These are phyloP conservation scores for Metschnikowia vanudenii DNA, from an alignment of 805 yeast species.

Conservation along the genomic window DNA sequence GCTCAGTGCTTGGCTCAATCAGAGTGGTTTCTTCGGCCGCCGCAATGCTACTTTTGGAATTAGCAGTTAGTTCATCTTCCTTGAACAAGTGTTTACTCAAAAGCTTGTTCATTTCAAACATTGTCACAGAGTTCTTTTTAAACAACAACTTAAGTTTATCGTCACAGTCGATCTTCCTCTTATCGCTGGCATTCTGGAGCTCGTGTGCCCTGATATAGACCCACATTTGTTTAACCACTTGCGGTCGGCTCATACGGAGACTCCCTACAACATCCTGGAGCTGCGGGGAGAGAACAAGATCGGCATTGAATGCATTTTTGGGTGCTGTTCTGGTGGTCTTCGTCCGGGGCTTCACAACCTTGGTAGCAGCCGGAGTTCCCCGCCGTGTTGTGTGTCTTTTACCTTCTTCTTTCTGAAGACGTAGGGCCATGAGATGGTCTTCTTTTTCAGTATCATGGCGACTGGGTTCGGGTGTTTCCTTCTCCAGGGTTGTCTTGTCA, in stretches of 20 bases:
- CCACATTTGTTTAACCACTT: constrained; percentile 71
- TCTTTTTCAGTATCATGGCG: constrained; percentile 34
- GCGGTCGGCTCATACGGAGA: constrained; percentile 56
- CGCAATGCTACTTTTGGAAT: not conserved
- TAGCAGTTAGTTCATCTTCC: constrained; percentile 13
- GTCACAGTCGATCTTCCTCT: constrained; percentile 64
- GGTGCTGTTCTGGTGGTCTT: constrained; percentile 17
- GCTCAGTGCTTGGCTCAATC: no score
- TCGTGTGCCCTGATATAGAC: constrained; percentile 59
- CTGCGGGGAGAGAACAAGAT: constrained; percentile 48
- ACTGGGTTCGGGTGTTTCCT: constrained; percentile 18
- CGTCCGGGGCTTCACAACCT: constrained; percentile 16
- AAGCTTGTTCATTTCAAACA: constrained; percentile 59
- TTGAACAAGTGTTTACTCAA: constrained; percentile 48
- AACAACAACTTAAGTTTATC: constrained; percentile 55
- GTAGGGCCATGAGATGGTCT: constrained; percentile 53
- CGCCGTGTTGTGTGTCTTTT: constrained; percentile 15
- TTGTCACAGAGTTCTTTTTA: constrained; percentile 53
- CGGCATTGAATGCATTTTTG: constrained; percentile 42
- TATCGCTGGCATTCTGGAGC: constrained; percentile 66
- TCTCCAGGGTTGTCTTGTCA: constrained; percentile 26
- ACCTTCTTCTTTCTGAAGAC: constrained; percentile 37
- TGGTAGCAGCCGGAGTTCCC: constrained; percentile 7
- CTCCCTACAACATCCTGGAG: constrained; percentile 48
- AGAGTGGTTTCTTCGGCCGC: not conserved